Conservation (phyloP, 164 flowering plant species). For the Aristolochia californica region DNA sequence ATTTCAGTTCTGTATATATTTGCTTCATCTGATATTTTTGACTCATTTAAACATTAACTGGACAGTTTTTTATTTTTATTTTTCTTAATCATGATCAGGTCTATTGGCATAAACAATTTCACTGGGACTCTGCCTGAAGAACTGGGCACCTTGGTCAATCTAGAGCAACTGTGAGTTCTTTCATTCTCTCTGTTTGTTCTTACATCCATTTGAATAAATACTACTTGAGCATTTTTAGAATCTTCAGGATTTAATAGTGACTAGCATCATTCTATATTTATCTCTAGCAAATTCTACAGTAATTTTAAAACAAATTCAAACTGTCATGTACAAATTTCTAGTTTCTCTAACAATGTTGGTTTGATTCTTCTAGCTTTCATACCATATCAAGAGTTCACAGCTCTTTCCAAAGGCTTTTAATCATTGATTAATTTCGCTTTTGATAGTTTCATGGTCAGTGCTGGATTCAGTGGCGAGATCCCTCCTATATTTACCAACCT, state of each 20-base stretch:
- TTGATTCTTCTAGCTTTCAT: not conserved
- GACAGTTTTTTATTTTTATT: not conserved
- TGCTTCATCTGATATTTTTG: not conserved
- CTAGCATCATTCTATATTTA: too few relatives aligned
- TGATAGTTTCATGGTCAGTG: constrained; percentile 27
- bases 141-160: constrained; percentile 6
- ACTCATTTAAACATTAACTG: not conserved
- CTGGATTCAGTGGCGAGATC: constrained; percentile 32
- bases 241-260: too few relatives aligned
- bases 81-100: not conserved
- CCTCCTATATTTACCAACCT: constrained; percentile 27
- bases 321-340: too few relatives aligned
- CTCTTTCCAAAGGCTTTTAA: not conserved
- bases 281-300: too few relatives aligned
- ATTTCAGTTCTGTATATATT: not conserved
- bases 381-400: not conserved
- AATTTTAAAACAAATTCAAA: too few relatives aligned
- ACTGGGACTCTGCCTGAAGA: constrained; percentile 5
- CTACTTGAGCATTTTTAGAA: too few relatives aligned
- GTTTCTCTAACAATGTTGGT: too few relatives aligned
- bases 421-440: not conserved
- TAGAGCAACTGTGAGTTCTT: constrained; percentile 4
- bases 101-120: constrained; percentile 5
- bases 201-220: too few relatives aligned
- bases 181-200: too few relatives aligned